A percentile compares a stretch with the other conserved stretches of the same genome.
Conservation (phyloP, 768 basidiomycete genomes). For the Boletus patriciae region DNA sequence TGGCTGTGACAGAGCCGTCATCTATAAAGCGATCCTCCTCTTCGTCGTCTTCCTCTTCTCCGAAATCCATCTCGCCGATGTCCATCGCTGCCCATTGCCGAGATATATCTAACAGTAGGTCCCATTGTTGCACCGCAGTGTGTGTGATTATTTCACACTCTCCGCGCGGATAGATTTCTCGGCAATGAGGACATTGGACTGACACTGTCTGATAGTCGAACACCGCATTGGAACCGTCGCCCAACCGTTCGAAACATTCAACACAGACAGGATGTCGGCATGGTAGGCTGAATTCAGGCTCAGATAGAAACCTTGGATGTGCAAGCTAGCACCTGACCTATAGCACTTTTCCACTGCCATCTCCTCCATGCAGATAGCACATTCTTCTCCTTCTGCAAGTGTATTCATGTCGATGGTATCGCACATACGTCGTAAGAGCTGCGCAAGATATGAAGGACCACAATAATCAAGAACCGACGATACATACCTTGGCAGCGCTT, state of each 20-base stretch:
- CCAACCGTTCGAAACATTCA: slow-evolving; percentile 13
- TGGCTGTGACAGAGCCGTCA: not conserved
- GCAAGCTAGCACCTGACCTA: slow-evolving; percentile 11
- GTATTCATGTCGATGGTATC: slow-evolving; percentile 23
- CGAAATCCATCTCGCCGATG: slow-evolving; percentile 8
- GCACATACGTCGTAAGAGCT: slow-evolving; percentile 18
- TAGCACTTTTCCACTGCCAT: slow-evolving; percentile 20
- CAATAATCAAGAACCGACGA: not conserved
- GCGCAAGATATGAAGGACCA: not conserved
- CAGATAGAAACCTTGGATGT: not conserved
- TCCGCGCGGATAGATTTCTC: slow-evolving; percentile 6
- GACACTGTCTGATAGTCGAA: not conserved
- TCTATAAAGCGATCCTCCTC: slow-evolving; percentile 6
- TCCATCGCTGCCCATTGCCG: slow-evolving; percentile 18
- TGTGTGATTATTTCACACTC: slow-evolving; percentile 19
- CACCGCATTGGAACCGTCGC: not conserved
- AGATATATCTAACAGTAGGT: slow-evolving; percentile 18
- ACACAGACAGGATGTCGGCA: slow-evolving; percentile 20
- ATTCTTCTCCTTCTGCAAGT: slow-evolving; percentile 22
- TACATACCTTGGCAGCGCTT: slow-evolving; percentile 10
- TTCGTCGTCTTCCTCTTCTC: slow-evolving; percentile 3
- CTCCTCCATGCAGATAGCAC: slow-evolving; percentile 19
- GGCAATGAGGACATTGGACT: slow-evolving; percentile 24
- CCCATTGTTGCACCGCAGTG: slow-evolving; percentile 19
- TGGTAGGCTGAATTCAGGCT: slow-evolving; percentile 5